Base-by-base conservation (phyloP, 176 grass and related monocot species). In the Lolium rigidum region DNA sequence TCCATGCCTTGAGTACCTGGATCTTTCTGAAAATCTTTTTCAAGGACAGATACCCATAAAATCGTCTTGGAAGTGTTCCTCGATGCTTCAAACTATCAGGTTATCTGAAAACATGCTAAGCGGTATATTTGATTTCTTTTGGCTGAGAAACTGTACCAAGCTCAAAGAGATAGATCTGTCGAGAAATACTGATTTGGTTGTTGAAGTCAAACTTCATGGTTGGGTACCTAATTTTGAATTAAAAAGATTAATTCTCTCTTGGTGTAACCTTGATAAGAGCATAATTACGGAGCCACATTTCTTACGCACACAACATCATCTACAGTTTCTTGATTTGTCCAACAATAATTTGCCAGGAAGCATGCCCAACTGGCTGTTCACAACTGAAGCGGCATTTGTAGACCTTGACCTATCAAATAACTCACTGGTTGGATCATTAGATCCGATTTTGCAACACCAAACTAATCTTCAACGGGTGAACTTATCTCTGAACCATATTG, bases 341-440 rank as follows among this genome's bases (percentile, higher is more conserved):
- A 61, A 82, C 57, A 92, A 61, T 63, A 79, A 71, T 38, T 71
- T 89, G 20, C 11, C 10, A 8, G 91, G 81, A 44, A 80, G 4
- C 9, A 67, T 90, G 65, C 85, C 82, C 1, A 70, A 26, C 28
- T 93, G 85, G 76, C 6, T 90, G 14, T 77, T 93, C 20, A 82
- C 64, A 78, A 82, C 82, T 10, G 20, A 78, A 10, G 18, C 82
- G 0, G 44, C 78, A 49, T 24, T 93, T 1, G 4, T 31, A 31
- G 17, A 57, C 17, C 48, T 90, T 6, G 15, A 82, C 37, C 60
- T 93, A 20, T n/a, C 52, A 48, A 90, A 85, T 24, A 90, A 88
- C 72, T 74, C 13, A 0, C 31, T 90, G n/a, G 77, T 49, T 2
- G 88, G 91, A 2, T 49, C 68, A 20, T 18, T 93, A 31, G 16